These are phyloP conservation scores for Dimocarpus longan DNA, from an alignment of 345 rosid genomes.

Conservation along the genomic window DNA sequence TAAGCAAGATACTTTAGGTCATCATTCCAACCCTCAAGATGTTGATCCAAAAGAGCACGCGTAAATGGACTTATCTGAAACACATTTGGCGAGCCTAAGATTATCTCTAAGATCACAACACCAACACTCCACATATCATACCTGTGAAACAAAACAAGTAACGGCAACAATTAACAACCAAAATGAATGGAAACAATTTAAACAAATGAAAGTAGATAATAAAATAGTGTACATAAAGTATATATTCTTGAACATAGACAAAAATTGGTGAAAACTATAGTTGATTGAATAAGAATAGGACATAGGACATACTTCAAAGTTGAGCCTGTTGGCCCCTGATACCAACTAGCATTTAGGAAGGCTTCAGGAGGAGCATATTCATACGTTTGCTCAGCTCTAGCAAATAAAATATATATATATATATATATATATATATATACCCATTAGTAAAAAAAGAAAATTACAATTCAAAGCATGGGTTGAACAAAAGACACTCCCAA, in stretches of 20 bases:
- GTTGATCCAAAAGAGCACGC: slow-evolving; percentile 76
- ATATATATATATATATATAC: slow-evolving; percentile 4
- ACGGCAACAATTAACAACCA: slow-evolving; percentile 5
- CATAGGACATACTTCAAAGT: slow-evolving; percentile 68
- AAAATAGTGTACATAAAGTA: neutral
- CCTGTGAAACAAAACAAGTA: slow-evolving; percentile 38
- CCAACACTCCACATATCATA: slow-evolving; percentile 99
- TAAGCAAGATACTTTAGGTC: slow-evolving; percentile 84
- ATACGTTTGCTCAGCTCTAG: slow-evolving; percentile 86
- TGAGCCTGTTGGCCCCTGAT: slow-evolving; percentile 58
- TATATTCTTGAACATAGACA: neutral
- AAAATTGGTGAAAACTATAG: slow-evolving; percentile 3
- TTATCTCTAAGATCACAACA: slow-evolving; percentile 89
- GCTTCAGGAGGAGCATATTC: slow-evolving; percentile 93
- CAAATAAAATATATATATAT: slow-evolving; percentile 19
- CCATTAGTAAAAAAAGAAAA: neutral
- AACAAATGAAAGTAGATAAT: neutral
- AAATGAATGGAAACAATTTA: slow-evolving; percentile 9
- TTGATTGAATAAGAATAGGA: slow-evolving; percentile 8
- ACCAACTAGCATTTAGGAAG: slow-evolving; percentile 77
- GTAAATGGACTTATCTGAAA: slow-evolving; percentile 74
- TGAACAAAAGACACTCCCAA: slow-evolving; percentile 18
- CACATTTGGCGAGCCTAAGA: slow-evolving; percentile 86
- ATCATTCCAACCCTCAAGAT: slow-evolving; percentile 86
- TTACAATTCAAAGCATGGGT: neutral